Base-by-base conservation (phyloP, 768 basidiomycete species). In the Podaxis carcinomalis region DNA sequence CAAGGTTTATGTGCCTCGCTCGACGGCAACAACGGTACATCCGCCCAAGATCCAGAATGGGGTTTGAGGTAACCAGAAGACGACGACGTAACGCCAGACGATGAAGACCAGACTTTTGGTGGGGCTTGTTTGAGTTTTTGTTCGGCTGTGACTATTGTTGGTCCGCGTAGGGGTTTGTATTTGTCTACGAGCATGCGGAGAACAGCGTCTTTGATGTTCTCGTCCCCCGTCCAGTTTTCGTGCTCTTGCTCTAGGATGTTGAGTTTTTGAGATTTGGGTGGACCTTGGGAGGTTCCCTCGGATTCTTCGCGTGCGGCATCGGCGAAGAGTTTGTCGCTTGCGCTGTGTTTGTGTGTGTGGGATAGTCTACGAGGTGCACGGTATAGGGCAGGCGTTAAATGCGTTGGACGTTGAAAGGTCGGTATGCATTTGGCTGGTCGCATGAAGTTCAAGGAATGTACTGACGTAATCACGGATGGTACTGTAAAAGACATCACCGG, bases 171-270 rank as follows among this genome's bases (percentile, higher is more conserved):
- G 1, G 92, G 91, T 72, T 90, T 93, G 76, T 93, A 87, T 69
- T 91, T 89, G 76, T 94, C 92, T 36, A 93, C 80, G 4, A 94
- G 80, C 90, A 95, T 94, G 21, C 92, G 82, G 16, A 92, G 76
- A 0, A 94, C 86, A 0, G 86, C 81, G 73, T 90, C 86, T 56
- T 84, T 75, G 1, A 83, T 77, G 5, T 80, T 77, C 71, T 93
- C 92, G 10, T 93, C 89, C 0, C 90, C 90, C 1, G 82, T 83
- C 92, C 90, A 93, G 68, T 92, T 87, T 59, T 82, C 77, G 36
- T 87, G 75, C 65, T 82, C 77, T 51, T 73, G 75, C 64, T 81
- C 59, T 32, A 61, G 69, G 9, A 32, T 7, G 1, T 55, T 14
- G 53, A 39, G 68, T 60, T 63, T 64, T 19, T n/a, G 56, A 36